Evolutionary conservation across 495 filamentous ascomycete genomes (phyloP), one percentile per base, ranked within the genome.

Genomic region (Penicillium argentinense): DNA sequence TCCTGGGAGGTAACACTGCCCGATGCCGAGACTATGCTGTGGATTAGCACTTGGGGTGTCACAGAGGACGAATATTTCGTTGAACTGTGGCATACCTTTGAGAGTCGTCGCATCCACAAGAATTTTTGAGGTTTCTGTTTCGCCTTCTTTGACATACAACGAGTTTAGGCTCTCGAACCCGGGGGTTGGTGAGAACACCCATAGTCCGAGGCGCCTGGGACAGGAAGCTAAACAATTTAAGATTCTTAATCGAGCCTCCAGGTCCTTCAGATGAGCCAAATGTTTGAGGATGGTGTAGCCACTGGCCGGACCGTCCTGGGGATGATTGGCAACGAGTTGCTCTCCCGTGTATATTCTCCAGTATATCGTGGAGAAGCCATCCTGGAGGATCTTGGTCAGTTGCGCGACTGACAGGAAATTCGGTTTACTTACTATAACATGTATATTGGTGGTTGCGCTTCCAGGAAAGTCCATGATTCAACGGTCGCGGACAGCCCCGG

Each of bases 331-430:
- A 42, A 62, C 66, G 49, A 56, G 58, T 28, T 57, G 50, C 39
- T 74, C 72, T 47, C 74, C 72, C 14, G 69, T 73, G 52, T 75
- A 75, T 50, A 74, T 74, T 49, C 72, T 70, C 70, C 70, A 75
- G 38, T 74, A 69, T 7, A 76, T 74, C 21, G 63, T 67, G 55
- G 70, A 73, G 64, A 74, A 76, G 21, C 73, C 71, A 64, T 74
- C 69, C 73, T 76, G 28, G 12, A 21, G 41, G 18, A 21, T 24
- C 9, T 14, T 21, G 17, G 43, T 71, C 51, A 69, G 39, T 34
- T 47, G 21, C 4, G 13, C 26, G 13, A 9, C 22, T 21, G 12
- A 29, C 13, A 18, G 29, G 13, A 11, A 11, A 40, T 18, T 25
- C 9, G 40, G 42, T 17, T 49, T 26, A 64, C 73, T 60, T 63